Evolutionary conservation across 2,329 filamentous ascomycete species (phyloP), one percentile per base, ranked within the genome.

Genomic region (Sphaerulina populicola): DNA sequence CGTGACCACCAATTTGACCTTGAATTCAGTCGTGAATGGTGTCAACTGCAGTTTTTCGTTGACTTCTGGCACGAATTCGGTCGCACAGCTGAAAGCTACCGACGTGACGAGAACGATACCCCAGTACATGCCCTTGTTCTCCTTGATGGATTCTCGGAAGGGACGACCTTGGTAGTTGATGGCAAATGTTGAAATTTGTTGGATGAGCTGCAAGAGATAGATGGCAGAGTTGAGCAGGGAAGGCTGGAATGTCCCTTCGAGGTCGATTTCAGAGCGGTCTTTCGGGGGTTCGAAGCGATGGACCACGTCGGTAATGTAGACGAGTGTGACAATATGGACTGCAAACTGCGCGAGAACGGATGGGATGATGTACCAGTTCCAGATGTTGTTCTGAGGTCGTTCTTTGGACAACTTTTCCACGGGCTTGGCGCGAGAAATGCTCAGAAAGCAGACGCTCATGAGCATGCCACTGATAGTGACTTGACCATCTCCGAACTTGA

Each of bases 151-250:
- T 72, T 98, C 93, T 54, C 93, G 87, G 85, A 98, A 98, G 10
- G 93, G 93, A 8, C 93, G 86, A 53, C 93, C 93, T 71, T 98
- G 93, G 75, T 98, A 98, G 76, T 98, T 98, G 76, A 98, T 95
- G 55, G 93, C 90, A 64, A 98, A 98, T 2, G 93, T 98, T 21
- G 90, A 96, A 66, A 98, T 95, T 71, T 98, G 93, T 71, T 98
- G 93, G 69, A 98, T 97, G 46, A 98, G 82, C 66, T 97, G 93
- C 37, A 98, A 81, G 23, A 98, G 86, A 70, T 97, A 98, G 61
- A 98, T 88, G 50, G 93, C 93, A 43, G 86, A 93, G 77, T 98
- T 98, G 67, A 98, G 83, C 7, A 98, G 80, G 5, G 89, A 95
- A 1, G 93, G 93, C 59, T 83, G 74, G 66, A 98, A 98, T 60